Evolutionary conservation across 306 rosid genomes (phyloP).

Genomic region (Vachellia pachyceras): DNA sequence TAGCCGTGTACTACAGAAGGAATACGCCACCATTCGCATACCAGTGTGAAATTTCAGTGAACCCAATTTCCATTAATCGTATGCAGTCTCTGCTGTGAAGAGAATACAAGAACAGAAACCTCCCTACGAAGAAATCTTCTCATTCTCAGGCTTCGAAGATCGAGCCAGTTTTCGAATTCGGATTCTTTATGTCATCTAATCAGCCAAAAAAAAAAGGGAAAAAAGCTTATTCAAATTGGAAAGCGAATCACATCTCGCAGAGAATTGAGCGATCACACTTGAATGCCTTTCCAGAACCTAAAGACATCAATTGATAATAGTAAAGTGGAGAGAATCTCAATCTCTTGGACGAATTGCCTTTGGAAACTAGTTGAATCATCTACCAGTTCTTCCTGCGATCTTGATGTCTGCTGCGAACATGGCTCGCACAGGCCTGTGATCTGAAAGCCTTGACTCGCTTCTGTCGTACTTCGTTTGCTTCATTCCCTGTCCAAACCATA

Average conservation of each 20-base stretch:
- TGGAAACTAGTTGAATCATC: slow-evolving; percentile 15
- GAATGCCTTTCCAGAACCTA: slow-evolving; percentile 31
- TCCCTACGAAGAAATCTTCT: not conserved
- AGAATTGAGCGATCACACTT: slow-evolving; percentile 33
- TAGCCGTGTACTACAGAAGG: not conserved
- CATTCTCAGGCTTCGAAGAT: not conserved
- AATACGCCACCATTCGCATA: not conserved
- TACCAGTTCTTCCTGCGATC: slow-evolving; percentile 18
- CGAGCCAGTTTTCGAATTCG: not conserved
- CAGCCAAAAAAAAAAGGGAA: not conserved
- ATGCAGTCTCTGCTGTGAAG: not conserved
- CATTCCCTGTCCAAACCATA: slow-evolving; percentile 64
- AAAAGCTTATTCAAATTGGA: slow-evolving; percentile 12
- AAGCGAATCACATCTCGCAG: slow-evolving; percentile 37
- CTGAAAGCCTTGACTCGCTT: slow-evolving; percentile 55
- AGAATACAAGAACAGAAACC: not conserved
- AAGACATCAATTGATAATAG: slow-evolving; percentile 12
- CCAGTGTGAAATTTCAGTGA: not conserved
- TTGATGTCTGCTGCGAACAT: slow-evolving; percentile 47
- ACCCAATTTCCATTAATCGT: not conserved
- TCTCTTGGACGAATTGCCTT: slow-evolving; percentile 45
- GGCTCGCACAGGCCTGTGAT: slow-evolving; percentile 61
- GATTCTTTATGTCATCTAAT: slow-evolving; percentile 14
- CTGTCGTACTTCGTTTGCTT: slow-evolving; percentile 51
- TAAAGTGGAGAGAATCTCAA: slow-evolving; percentile 7